These are phyloP conservation scores for Malassezia sympodialis DNA, from an alignment of 1,284 basidiomycete genomes.

Conservation along the genomic window DNA sequence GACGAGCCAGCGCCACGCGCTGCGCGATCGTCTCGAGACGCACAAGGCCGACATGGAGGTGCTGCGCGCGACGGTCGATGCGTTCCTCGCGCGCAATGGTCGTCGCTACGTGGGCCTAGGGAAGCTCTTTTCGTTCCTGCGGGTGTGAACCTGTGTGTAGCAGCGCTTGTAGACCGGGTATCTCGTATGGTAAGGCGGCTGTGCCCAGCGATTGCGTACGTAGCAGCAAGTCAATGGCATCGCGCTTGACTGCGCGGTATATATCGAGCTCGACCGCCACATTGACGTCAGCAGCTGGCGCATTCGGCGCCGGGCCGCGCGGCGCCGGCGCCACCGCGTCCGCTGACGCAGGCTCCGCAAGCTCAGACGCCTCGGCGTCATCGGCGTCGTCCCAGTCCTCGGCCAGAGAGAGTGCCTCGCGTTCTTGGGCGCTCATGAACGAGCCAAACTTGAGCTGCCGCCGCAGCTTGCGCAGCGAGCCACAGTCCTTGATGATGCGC, in stretches of 20 bases:
- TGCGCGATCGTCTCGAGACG: constrained; percentile 20
- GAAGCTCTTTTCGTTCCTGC: constrained; percentile 38
- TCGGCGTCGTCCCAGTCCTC: not conserved
- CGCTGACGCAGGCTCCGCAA: not conserved
- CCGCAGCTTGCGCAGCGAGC: constrained; percentile 25
- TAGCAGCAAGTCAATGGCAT: constrained; percentile 13
- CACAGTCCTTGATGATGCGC: constrained; percentile 34
- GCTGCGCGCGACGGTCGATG: constrained; percentile 25
- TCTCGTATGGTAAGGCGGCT: constrained; percentile 7
- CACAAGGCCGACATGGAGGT: constrained; percentile 19
- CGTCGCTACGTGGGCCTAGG: constrained; percentile 39
- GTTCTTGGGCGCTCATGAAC: constrained; percentile 41
- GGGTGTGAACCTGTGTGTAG: constrained; percentile 19
- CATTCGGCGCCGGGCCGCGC: not conserved
- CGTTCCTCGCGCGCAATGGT: constrained; percentile 36
- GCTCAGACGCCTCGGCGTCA: constrained; percentile 1
- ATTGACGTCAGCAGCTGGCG: not conserved
- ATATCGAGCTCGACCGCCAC: constrained; percentile 16
- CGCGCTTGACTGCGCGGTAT: constrained; percentile 18
- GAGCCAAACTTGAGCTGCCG: constrained; percentile 31
- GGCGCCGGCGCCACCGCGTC: not conserved
- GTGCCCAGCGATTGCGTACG: constrained; percentile 9
- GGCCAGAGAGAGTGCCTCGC: constrained; percentile 3
- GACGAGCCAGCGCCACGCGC: constrained; percentile 22
- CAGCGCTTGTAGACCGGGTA: constrained; percentile 8